Percentiles rank a stretch among this genome's conserved stretches.
These are phyloP conservation scores for Penicillium brasilianum DNA, from an alignment of 2,329 filamentous ascomycete species.

Conservation along the genomic window DNA sequence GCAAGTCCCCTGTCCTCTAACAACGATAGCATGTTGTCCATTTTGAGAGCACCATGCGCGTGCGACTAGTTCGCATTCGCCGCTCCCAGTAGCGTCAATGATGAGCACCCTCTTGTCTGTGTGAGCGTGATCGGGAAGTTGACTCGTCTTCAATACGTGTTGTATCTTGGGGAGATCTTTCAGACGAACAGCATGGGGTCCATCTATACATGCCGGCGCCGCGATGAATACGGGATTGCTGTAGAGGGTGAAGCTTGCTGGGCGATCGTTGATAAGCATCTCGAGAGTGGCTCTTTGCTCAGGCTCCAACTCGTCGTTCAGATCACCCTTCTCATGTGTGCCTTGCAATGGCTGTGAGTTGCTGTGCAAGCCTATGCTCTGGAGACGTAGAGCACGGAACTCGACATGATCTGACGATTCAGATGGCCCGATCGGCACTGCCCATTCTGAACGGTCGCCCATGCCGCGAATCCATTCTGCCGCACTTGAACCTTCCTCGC, in stretches of 20 bases:
- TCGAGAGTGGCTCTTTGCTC: constrained; percentile 14
- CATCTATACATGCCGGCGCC: constrained; percentile 6
- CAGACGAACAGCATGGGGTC: constrained; percentile 5
- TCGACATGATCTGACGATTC: constrained; percentile 1
- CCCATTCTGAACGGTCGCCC: constrained; percentile 6
- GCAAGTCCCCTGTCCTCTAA: constrained; percentile 28
- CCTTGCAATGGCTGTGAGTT: background rate
- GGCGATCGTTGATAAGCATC: constrained; percentile 13
- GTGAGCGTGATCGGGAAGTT: constrained; percentile 7
- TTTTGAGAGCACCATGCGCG: constrained; percentile 37
- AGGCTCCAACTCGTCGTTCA: background rate
- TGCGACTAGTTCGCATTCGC: constrained; percentile 29
- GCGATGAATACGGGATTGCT: constrained; percentile 24
- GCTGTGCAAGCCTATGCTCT: background rate
- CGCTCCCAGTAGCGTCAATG: constrained; percentile 26
- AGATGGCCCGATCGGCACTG: background rate
- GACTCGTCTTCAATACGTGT: background rate
- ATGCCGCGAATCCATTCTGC: background rate
- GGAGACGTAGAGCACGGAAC: background rate
- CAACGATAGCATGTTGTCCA: constrained; percentile 33
- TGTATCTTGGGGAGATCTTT: constrained; percentile 9
- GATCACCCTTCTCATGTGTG: background rate
- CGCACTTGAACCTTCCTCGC: background rate
- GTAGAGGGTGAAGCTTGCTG: constrained; percentile 8
- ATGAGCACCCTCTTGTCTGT: constrained; percentile 16